A percentile compares a stretch with the other conserved stretches of the same genome.
Evolutionary conservation across 495 filamentous ascomycete species (phyloP).

Genomic region (Hypoxylon intermedium): DNA sequence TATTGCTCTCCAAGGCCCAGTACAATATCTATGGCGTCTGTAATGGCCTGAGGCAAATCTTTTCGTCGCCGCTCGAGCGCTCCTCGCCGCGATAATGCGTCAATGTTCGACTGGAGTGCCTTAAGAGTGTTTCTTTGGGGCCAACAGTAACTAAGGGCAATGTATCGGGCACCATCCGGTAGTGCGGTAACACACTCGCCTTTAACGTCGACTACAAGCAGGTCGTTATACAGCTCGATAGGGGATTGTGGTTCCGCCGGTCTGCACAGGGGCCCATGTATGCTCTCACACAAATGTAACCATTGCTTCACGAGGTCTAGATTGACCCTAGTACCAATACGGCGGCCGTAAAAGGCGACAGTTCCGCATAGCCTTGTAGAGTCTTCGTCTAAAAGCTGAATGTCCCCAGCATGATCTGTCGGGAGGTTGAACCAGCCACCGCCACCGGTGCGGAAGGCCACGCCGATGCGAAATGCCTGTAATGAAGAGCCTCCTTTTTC

Average conservation of each 20-base stretch:
- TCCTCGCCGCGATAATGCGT: background rate
- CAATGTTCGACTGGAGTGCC: background rate
- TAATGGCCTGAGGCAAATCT: background rate
- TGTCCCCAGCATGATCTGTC: background rate
- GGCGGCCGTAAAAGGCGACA: background rate
- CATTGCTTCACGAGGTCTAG: background rate
- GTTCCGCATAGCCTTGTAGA: background rate
- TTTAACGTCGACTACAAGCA: background rate
- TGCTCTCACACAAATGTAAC: background rate
- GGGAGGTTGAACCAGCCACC: background rate
- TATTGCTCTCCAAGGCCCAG: background rate
- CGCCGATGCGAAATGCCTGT: slow-evolving; percentile 2
- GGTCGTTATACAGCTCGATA: background rate
- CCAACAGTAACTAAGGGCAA: slow-evolving; percentile 4
- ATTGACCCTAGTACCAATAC: background rate
- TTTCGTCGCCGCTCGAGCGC: background rate
- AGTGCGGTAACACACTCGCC: background rate
- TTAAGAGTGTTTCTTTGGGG: background rate
- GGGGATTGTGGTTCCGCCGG: background rate
- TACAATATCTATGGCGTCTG: background rate
- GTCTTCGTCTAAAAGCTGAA: slow-evolving; percentile 3
- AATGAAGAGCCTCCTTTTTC: background rate
- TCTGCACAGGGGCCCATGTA: background rate
- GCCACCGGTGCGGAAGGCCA: background rate
- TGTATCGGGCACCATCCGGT: background rate